These are phyloP conservation scores for Beta corolliflora DNA, from an alignment of 179 eudicot genomes.

Conservation along the genomic window DNA sequence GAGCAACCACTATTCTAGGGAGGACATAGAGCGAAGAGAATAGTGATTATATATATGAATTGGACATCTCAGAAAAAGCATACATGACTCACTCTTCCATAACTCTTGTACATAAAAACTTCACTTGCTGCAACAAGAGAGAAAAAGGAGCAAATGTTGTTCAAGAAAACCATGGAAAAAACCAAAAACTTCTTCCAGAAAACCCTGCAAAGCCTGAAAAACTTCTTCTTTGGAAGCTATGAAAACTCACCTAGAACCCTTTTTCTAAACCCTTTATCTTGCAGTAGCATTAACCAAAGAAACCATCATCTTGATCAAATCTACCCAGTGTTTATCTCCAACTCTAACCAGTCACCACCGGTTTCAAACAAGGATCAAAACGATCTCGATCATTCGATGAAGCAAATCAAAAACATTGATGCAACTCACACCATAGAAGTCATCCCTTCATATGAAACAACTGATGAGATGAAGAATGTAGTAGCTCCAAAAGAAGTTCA, in stretches of 20 bases:
- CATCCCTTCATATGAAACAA: neutral
- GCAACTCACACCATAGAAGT: slow-evolving; percentile 7
- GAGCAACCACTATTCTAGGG: slow-evolving; percentile 2
- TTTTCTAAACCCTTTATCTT: slow-evolving; percentile 38
- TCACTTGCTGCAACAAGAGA: neutral
- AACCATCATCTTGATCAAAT: slow-evolving; percentile 39
- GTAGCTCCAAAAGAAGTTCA: slow-evolving; percentile 12
- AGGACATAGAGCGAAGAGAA: neutral
- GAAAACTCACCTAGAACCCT: slow-evolving; percentile 46
- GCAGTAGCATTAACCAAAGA: slow-evolving; percentile 32
- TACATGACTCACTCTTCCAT: slow-evolving; percentile 2
- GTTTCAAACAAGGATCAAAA: slow-evolving; percentile 17
- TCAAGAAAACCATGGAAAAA: slow-evolving; percentile 48
- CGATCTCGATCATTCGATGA: slow-evolving; percentile 19
- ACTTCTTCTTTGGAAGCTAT: slow-evolving; percentile 44
- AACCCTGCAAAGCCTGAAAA: slow-evolving; percentile 52
- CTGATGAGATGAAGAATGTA: neutral
- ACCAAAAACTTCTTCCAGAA: slow-evolving; percentile 53
- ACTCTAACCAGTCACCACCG: slow-evolving; percentile 21
- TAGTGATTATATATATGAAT: slow-evolving; percentile 9
- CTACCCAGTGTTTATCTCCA: slow-evolving; percentile 27
- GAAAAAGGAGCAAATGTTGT: slow-evolving; percentile 33
- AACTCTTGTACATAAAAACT: neutral
- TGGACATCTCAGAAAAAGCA: neutral
- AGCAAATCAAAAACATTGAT: slow-evolving; percentile 17